Percentiles rank a stretch among this genome's conserved stretches.
Evolutionary conservation across 495 filamentous ascomycete genomes (phyloP).

Genomic region (Tuber brumale): DNA sequence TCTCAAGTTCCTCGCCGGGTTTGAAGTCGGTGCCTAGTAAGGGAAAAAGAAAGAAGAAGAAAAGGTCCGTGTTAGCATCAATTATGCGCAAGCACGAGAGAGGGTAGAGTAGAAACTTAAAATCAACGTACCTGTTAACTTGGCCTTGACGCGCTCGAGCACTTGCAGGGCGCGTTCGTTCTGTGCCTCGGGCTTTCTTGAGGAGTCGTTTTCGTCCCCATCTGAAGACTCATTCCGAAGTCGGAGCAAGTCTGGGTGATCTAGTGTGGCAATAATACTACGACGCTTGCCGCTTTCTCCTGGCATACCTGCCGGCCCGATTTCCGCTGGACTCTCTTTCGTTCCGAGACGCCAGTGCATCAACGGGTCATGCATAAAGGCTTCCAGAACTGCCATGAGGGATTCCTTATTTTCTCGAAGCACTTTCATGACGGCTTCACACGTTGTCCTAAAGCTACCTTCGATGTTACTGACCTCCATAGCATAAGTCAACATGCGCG

Average conservation of each 20-base stretch:
- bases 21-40: conserved; percentile 51
- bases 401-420: conserved; percentile 95
- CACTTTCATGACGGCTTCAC: conserved; percentile 97
- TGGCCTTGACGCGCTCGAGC: conserved; percentile 83
- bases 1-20: conserved; percentile 67
- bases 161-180: conserved; percentile 91
- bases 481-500: conserved; percentile 95
- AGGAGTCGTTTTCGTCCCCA: conserved; percentile 33
- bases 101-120: neutral
- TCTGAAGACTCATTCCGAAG: conserved; percentile 28
- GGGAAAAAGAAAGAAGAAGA: neutral
- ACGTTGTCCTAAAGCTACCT: conserved; percentile 93
- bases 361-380: conserved; percentile 97
- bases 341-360: conserved; percentile 93
- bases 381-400: conserved; percentile 95
- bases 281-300: conserved; percentile 28
- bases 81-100: neutral
- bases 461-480: conserved; percentile 99
- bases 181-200: conserved; percentile 63
- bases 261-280: conserved; percentile 30
- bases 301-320: conserved; percentile 23
- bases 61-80: neutral
- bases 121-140: conserved; percentile 60
- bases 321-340: conserved; percentile 56
- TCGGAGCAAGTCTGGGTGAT: conserved; percentile 27